A percentile compares a stretch with the other conserved stretches of the same genome.
Evolutionary conservation across 768 basidiomycete genomes (phyloP).

Genomic region (Leccinellum rugosiceps): DNA sequence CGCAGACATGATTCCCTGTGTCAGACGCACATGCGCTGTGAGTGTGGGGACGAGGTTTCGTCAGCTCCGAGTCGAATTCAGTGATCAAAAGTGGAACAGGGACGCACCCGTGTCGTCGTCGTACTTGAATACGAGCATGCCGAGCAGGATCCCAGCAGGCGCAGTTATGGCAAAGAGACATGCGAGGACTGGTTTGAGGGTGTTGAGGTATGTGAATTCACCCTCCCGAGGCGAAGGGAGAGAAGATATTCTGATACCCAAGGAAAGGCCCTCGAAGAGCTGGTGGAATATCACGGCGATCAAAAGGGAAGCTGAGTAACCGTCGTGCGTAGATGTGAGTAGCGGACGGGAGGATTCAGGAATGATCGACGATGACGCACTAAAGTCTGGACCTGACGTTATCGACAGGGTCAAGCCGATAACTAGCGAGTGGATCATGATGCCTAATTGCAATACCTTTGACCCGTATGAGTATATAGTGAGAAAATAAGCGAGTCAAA

Average conservation of each 20-base stretch:
- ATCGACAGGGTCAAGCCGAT: conserved; percentile 78
- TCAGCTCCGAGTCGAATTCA: neutral
- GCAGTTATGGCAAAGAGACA: conserved; percentile 72
- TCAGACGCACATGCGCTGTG: conserved; percentile 48
- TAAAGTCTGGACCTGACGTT: conserved; percentile 65
- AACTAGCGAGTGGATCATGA: conserved; percentile 82
- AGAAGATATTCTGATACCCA: conserved; percentile 75
- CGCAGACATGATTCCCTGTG: conserved; percentile 76
- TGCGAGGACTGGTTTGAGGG: conserved; percentile 54
- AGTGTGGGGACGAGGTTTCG: neutral
- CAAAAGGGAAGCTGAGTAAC: conserved; percentile 56
- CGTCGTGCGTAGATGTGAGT: neutral
- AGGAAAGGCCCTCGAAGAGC: conserved; percentile 78
- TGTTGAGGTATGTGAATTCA: conserved; percentile 19
- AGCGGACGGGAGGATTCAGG: neutral
- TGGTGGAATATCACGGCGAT: conserved; percentile 81
- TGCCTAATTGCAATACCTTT: conserved; percentile 77
- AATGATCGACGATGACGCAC: conserved; percentile 38
- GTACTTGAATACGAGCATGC: conserved; percentile 46
- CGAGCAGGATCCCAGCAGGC: conserved; percentile 63
- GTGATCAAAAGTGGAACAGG: neutral
- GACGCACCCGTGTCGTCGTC: conserved; percentile 27
- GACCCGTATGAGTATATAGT: neutral
- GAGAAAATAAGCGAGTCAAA: neutral
- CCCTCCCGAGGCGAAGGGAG: conserved; percentile 43